Base-by-base conservation (phyloP, 768 basidiomycete genomes). In the Ramaria sp. region DNA sequence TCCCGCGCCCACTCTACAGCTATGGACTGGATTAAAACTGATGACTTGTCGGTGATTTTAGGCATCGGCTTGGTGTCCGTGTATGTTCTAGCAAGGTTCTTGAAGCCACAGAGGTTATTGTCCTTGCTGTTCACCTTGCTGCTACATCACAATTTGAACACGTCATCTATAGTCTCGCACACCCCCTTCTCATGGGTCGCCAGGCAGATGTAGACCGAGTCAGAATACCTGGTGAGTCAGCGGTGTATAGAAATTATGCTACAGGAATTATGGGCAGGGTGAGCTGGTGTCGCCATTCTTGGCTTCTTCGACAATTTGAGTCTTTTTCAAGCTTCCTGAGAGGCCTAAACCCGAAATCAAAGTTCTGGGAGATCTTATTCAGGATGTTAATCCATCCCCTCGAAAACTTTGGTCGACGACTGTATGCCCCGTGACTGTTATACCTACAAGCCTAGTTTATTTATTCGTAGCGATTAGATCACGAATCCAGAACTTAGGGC, bases 151-250 rank as follows among this genome's bases (percentile, higher is more conserved):
- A 9, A 54, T 15, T 10, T 47, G 50, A n/a, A 47, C 30, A 50
- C 59, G 37, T 44, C 32, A 4, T 34, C 8, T 13, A 34, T 13
- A 53, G 53, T 36, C 78, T 94, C 41, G 91, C 94, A 0, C 93
- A 96, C 63, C 93, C 93, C n/a, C 86, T 97, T 60, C 75, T 95
- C 8, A 77, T 97, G 1, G 92, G 93, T 6, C 73, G 91, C 48
- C 93, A 97, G 74, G 90, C 89, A 61, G 94, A 96, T 66, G 85
- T 85, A 25, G 83, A 82, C 12, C 76, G 83, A 48, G 88, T 93
- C 3, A 73, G 93, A 51, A 83, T 88, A 62, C 76, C 85, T 12
- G 74, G 78, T 7, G 87, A 94, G 70, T 92, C 88, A 61, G 88
- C 90, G 0, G 73, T 93, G 15, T 95, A 94, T 67, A 79, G 94